Conservation (phyloP, 2,329 filamentous ascomycete genomes). For the Fusarium subtropicale region DNA sequence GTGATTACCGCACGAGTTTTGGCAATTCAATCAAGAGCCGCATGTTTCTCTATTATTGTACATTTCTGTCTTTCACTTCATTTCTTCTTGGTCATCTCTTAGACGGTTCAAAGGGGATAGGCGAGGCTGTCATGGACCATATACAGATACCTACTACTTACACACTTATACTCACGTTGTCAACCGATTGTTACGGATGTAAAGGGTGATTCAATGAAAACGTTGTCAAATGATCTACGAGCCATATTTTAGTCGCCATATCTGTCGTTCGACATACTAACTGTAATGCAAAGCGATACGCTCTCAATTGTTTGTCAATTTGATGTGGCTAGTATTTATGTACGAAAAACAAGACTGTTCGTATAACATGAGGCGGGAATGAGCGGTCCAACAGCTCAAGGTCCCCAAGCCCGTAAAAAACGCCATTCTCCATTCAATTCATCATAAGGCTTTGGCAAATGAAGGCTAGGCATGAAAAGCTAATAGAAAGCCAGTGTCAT, state of each 20-base stretch:
- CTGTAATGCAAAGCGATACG: not conserved
- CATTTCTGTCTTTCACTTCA: not conserved
- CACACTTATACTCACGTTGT: not conserved
- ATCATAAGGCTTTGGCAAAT: conserved; percentile 8
- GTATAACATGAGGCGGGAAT: conserved; percentile 4
- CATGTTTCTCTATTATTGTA: not conserved
- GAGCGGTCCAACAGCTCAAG: not conserved
- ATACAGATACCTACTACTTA: conserved; percentile 28
- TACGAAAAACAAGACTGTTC: conserved; percentile 5
- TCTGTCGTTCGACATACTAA: not conserved
- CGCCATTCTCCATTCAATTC: conserved; percentile 28
- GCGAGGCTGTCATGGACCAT: conserved; percentile 31
- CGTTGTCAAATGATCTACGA: not conserved
- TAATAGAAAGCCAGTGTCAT: conserved; percentile 19
- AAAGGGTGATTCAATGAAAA: not conserved
- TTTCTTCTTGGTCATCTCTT: conserved; percentile 5
- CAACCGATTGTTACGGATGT: not conserved
- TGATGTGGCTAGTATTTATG: not conserved
- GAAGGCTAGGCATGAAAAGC: conserved; percentile 7
- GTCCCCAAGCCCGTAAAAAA: conserved; percentile 13
- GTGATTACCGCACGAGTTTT: not conserved
- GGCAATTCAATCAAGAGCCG: not conserved
- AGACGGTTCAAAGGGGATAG: conserved; percentile 16
- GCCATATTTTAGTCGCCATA: not conserved
- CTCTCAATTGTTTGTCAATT: not conserved